Conservation (phyloP, 1,139 yeast genomes). For the Yamadazyma trypodendri region DNA sequence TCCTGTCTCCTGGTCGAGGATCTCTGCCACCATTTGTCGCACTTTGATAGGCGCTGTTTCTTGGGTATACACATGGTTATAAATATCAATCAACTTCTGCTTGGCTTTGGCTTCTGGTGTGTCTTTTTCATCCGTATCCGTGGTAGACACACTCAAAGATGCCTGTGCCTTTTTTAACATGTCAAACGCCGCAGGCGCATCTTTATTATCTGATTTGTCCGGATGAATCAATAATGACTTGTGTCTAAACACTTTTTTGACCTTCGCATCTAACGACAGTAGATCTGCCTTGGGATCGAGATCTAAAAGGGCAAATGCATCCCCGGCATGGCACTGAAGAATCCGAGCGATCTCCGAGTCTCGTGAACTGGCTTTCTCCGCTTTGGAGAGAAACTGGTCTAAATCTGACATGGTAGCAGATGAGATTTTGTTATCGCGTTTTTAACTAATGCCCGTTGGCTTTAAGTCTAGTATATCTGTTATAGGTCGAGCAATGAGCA, state of each 20-base stretch:
- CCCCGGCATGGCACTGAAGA: constrained; percentile 44
- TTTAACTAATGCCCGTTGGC: constrained; percentile 1
- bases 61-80: constrained; percentile 39
- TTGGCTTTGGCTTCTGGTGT: constrained; percentile 29
- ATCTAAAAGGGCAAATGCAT: constrained; percentile 52
- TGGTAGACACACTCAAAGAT: constrained; percentile 9
- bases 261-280: constrained; percentile 29
- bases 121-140: constrained; percentile 14
- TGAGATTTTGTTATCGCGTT: background rate
- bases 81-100: constrained; percentile 33
- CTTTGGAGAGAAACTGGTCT: constrained; percentile 32
- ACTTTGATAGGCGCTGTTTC: constrained; percentile 12
- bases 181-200: constrained; percentile 67
- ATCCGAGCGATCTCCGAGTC: constrained; percentile 61
- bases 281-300: constrained; percentile 40
- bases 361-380: constrained; percentile 37
- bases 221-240: constrained; percentile 70
- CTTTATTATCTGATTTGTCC: constrained; percentile 54
- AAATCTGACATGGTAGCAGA: constrained; percentile 20
- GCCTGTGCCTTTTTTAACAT: constrained; percentile 39
- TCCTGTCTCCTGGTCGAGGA: constrained; percentile 35
- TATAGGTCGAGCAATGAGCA: constrained; percentile 4
- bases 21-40: constrained; percentile 18
- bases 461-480: background rate
- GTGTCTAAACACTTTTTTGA: constrained; percentile 52